Conservation (phyloP, 306 rosid species). For the Hippophae gyantsensis region DNA sequence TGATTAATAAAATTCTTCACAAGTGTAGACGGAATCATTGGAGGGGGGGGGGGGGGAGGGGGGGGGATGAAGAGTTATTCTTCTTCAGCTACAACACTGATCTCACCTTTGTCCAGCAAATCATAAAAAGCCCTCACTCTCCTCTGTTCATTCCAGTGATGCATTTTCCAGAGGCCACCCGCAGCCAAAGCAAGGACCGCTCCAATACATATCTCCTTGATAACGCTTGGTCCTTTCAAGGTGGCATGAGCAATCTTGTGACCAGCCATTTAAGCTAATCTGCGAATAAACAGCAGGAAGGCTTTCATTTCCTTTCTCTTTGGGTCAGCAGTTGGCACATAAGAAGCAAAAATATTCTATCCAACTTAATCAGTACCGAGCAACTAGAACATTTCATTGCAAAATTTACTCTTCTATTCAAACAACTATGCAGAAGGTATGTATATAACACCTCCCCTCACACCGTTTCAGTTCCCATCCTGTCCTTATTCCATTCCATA, state of each 20-base stretch:
- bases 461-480: too few species aligned
- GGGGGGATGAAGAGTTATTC: conserved; percentile 28
- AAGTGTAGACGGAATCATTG: conserved; percentile 6
- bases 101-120: conserved; percentile 87
- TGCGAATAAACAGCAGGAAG: conserved; percentile 8
- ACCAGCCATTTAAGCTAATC: conserved; percentile 60
- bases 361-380: too few species aligned
- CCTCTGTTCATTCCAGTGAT: conserved; percentile 97
- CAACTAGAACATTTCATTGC: too few species aligned
- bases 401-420: too few species aligned
- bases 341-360: too few species aligned
- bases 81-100: conserved; percentile 56
- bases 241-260: conserved; percentile 78
- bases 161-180: conserved; percentile 85
- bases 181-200: conserved; percentile 44
- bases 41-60: not conserved
- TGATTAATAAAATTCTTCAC: conserved; percentile 16
- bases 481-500: too few species aligned
- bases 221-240: conserved; percentile 88
- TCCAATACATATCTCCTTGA: conserved; percentile 75
- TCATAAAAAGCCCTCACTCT: conserved; percentile 64
- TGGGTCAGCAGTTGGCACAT: too few species aligned
- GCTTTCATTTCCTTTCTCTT: not conserved
- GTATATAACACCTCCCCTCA: too few species aligned
- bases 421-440: too few species aligned